Percentiles rank a stretch among this genome's conserved stretches.
Conservation (phyloP, 345 rosid species). For the Barbarea vulgaris region DNA sequence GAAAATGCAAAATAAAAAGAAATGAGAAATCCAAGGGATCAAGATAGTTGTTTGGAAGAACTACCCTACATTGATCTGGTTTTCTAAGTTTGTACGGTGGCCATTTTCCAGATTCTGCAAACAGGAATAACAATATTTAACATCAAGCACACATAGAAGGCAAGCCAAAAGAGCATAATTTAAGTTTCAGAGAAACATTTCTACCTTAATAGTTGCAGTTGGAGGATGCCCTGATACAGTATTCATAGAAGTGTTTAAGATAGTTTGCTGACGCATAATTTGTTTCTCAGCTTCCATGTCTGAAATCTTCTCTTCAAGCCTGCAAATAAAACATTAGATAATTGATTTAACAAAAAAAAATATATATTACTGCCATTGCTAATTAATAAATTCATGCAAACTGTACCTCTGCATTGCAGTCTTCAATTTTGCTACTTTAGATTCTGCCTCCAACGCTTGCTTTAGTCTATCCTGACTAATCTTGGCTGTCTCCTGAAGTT, state of each 20-base stretch:
- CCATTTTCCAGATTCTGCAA: constrained; percentile 90
- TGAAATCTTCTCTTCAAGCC: constrained; percentile 86
- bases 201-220: constrained; percentile 52
- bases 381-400: constrained; percentile 32
- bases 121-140: constrained; percentile 2
- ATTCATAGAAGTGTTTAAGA: constrained; percentile 54
- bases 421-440: constrained; percentile 80
- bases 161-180: background rate
- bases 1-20: constrained; percentile 1
- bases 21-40: constrained; percentile 21
- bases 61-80: constrained; percentile 54
- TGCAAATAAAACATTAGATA: constrained; percentile 45
- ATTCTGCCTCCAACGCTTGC: constrained; percentile 93
- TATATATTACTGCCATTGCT: constrained; percentile 19
- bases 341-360: constrained; percentile 5
- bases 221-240: constrained; percentile 62
- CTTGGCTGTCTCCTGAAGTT: constrained; percentile 73
- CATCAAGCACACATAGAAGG: constrained; percentile 26
- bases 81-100: constrained; percentile 60
- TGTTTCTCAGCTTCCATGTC: constrained; percentile 88
- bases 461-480: constrained; percentile 89
- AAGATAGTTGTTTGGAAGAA: constrained; percentile 24
- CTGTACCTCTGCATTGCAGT: constrained; percentile 82
- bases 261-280: constrained; percentile 75
- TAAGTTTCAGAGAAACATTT: constrained; percentile 21